Percentiles rank a stretch among this genome's conserved stretches.
These are phyloP conservation scores for Colletotrichum musae DNA, from an alignment of 2,329 filamentous ascomycete genomes.

Conservation along the genomic window DNA sequence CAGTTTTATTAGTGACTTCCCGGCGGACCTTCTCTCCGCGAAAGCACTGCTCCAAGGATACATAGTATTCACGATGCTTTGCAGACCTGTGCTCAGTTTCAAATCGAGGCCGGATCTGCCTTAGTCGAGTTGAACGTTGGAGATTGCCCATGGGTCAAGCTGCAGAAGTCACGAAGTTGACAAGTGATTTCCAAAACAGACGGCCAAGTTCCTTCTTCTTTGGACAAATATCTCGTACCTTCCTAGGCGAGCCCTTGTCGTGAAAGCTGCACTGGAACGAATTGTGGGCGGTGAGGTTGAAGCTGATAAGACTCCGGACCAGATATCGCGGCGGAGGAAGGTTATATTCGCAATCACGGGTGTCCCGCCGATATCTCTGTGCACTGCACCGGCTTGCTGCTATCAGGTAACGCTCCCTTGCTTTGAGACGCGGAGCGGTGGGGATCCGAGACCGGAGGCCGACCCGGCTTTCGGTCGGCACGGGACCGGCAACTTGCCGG, in stretches of 20 bases:
- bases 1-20: no score
- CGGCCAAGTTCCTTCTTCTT: no score
- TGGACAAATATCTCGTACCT: no score
- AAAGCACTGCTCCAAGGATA: background rate
- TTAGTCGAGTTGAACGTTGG: background rate
- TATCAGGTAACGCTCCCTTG: background rate
- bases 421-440: background rate
- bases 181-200: no score
- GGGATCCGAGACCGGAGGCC: slow-evolving; percentile 33
- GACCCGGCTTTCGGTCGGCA: slow-evolving; percentile 9
- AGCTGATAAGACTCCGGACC: background rate
- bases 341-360: background rate
- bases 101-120: background rate
- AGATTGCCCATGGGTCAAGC: no score
- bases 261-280: background rate
- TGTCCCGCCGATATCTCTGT: slow-evolving; percentile 1
- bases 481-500: slow-evolving; percentile 38
- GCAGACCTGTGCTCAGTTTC: background rate
- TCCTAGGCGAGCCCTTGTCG: background rate
- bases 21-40: background rate
- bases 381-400: background rate
- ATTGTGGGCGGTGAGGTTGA: background rate
- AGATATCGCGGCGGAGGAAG: background rate
- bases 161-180: no score
- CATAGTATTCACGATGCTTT: background rate